A percentile compares a stretch with the other conserved stretches of the same genome.
Evolutionary conservation across 2,329 filamentous ascomycete genomes (phyloP).

Genomic region (Ceratocystis lukuohia): DNA sequence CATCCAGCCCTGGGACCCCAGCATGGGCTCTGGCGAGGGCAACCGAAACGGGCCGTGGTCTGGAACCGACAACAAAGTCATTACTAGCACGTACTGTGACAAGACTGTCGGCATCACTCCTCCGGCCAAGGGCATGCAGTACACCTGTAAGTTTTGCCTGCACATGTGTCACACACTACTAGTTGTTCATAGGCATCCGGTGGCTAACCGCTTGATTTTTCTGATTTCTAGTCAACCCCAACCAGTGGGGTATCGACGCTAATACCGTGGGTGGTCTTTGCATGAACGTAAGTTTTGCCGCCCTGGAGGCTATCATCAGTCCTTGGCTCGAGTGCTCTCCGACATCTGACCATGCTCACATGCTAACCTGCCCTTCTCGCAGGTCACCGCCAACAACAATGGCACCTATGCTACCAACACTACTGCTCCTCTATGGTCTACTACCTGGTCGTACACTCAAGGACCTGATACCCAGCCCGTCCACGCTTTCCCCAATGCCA

Average conservation of each 20-base stretch:
- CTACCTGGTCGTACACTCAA: slow-evolving; percentile 40
- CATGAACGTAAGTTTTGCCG: slow-evolving; percentile 35
- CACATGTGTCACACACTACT: background rate
- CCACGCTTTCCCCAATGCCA: slow-evolving; percentile 43
- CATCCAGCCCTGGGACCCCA: slow-evolving; percentile 32
- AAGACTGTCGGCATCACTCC: slow-evolving; percentile 35
- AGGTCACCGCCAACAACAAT: slow-evolving; percentile 39
- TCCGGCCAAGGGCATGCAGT: slow-evolving; percentile 32
- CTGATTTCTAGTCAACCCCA: slow-evolving; percentile 37
- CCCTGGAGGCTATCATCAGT: slow-evolving; percentile 11
- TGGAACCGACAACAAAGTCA: slow-evolving; percentile 27
- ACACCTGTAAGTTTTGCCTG: slow-evolving; percentile 31
- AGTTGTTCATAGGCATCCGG: background rate
- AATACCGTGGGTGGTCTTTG: slow-evolving; percentile 32
- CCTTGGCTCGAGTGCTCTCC: background rate
- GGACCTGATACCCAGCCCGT: slow-evolving; percentile 33
- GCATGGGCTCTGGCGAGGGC: slow-evolving; percentile 31
- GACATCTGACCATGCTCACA: background rate
- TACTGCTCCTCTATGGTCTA: slow-evolving; percentile 36
- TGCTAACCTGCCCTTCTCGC: slow-evolving; percentile 6
- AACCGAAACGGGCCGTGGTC: slow-evolving; percentile 29
- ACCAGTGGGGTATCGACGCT: slow-evolving; percentile 38
- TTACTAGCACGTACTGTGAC: slow-evolving; percentile 31
- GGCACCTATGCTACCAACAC: slow-evolving; percentile 35
- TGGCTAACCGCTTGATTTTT: background rate